Percentiles rank a stretch among this genome's conserved stretches.
Conservation (phyloP, 1,284 basidiomycete genomes). For the Coniophora puteana region DNA sequence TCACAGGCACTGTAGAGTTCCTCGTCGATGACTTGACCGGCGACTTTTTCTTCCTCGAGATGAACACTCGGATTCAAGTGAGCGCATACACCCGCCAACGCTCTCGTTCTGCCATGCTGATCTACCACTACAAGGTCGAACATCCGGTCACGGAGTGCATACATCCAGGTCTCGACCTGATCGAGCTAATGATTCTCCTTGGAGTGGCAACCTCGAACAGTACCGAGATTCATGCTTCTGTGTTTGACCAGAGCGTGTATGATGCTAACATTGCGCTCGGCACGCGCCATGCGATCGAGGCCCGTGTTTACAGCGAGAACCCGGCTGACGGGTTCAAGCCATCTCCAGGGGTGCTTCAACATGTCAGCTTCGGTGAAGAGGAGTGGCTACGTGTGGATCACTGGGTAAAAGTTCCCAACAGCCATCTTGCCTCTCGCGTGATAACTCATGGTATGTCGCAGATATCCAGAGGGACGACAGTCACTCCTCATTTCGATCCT, state of each 20-base stretch:
- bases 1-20: constrained; percentile 69
- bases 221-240: constrained; percentile 5
- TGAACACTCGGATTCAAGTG: constrained; percentile 71
- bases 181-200: constrained; percentile 63
- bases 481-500: constrained; percentile 59
- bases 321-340: constrained; percentile 57
- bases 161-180: constrained; percentile 57
- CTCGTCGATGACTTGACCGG: constrained; percentile 54
- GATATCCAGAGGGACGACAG: constrained; percentile 48
- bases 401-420: constrained; percentile 38
- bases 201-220: constrained; percentile 29
- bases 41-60: constrained; percentile 70
- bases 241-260: constrained; percentile 22
- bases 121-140: constrained; percentile 45
- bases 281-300: constrained; percentile 53
- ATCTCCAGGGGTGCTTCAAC: constrained; percentile 58
- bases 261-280: constrained; percentile 15
- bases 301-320: constrained; percentile 65
- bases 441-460: constrained; percentile 12
- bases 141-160: constrained; percentile 65
- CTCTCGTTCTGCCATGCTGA: background rate
- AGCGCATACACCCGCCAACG: constrained; percentile 7
- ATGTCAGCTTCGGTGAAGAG: constrained; percentile 40
- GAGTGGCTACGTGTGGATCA: constrained; percentile 52
- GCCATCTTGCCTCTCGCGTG: background rate